Base-by-base conservation (phyloP, 2,329 filamentous ascomycete genomes). In the Scedosporium apiospermum region DNA sequence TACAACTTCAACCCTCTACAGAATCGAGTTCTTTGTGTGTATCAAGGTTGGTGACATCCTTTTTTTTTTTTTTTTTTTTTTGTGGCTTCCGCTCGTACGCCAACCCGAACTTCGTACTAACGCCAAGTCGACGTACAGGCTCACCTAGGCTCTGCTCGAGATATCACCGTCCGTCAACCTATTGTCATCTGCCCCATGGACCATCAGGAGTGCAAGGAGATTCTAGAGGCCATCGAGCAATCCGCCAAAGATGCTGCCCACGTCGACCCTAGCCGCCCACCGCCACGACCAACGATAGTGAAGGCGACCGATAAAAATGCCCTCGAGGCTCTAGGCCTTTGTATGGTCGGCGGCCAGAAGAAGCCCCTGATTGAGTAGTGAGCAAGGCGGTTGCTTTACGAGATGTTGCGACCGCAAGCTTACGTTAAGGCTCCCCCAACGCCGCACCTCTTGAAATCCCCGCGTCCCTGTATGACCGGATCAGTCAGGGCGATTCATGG, bases 151-250 rank as follows among this genome's bases (percentile, higher is more conserved):
- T 89, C 89, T 57, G 91, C 93, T 26, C 87, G 89, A 75, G 93
- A 99, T 72, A 96, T 99, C 62, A 81, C 87, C 34, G 82, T 98
- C 53, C 86, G 93, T 61, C 91, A 98, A 74, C 92, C 91, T 4
- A 97, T 99, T 63, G 91, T 98, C 41, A 95, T 98, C 60, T 98
- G 93, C 70, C 93, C 95, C 0, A 86, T 97, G 65, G 95, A 99
- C 71, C 91, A 97, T 71, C 91, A 96, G 67, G 90, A 89, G 16
- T 99, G 95, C 77, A 97, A 96, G 74, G 93, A 97, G 72, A 95
- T 98, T 77, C 97, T 99, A 91, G 93, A 96, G 69, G 93, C 93
- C 44, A 98, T 99, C 66, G 93, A 97, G 72, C 91, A 96, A 75
- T 90, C 95, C 0, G 95, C 95, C 53, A 93, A 93, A 74, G 93